Base-by-base conservation (phyloP, 2,329 filamentous ascomycete species). In the Neophaeococcomyces aloes region DNA sequence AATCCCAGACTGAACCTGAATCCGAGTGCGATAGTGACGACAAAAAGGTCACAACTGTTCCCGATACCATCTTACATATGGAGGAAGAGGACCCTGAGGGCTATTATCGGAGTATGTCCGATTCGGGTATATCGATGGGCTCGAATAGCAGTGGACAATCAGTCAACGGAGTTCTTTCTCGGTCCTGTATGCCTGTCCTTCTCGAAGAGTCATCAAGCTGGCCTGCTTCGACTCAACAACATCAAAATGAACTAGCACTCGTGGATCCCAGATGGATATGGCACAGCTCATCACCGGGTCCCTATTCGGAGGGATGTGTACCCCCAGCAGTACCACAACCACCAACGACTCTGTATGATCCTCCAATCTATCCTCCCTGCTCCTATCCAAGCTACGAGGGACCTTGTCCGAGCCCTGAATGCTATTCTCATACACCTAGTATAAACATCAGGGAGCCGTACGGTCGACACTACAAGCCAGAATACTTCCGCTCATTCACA, bases 401-500 rank as follows among this genome's bases (percentile, higher is more conserved):
- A 5, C 23, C 32, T 6, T 25, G 21, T 10, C 33, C 34, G 19
- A 17, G 11, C 8, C 32, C 41, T 15, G 33, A 14, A 30, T 27
- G 18, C 21, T 7, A 38, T 4, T 18, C 15, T 10, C 33, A 33
- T 5, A 13, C 7, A 21, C 27, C 33, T 8, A 15, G 10, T 13
- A 37, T 37, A n/a, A 44, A n/a, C n/a, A 38, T 44, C 17, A 32
- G 34, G 17, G 41, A 44, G 33, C 33, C 33, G 4, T 8, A n/a
- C 8, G 23, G 34, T 14, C 33, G 25, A 23, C 15, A 21, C 13
- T 7, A 13, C 34, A 55, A 62, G 10, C 57, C 61, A 3, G 85
- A 86, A 1, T 74, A 94, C 46, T 94, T 94, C 60, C 78, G 88
- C 33, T 81, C 81, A 45, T 95, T 95, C 56, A 81, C 85, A 58